Percentiles rank a stretch among this genome's conserved stretches.
Evolutionary conservation across 2,329 filamentous ascomycete species (phyloP).

Genomic region (Aspergillus sp.): DNA sequence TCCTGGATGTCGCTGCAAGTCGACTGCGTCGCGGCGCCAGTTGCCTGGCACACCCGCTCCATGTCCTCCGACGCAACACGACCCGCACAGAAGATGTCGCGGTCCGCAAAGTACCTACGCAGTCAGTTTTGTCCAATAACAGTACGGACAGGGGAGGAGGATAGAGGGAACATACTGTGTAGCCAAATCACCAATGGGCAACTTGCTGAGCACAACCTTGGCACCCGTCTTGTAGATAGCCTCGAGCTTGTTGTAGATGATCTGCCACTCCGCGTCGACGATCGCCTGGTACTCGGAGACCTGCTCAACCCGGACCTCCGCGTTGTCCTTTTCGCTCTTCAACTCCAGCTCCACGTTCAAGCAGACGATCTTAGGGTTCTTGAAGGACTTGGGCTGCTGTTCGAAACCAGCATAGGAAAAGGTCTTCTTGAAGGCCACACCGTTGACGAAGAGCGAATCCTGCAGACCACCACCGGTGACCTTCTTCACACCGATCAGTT

Average conservation of each 20-base stretch:
- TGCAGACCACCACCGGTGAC: slow-evolving; percentile 94
- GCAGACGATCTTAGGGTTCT: slow-evolving; percentile 92
- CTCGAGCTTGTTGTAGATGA: slow-evolving; percentile 99
- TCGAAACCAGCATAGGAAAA: slow-evolving; percentile 99
- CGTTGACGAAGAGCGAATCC: slow-evolving; percentile 94
- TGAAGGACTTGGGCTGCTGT: slow-evolving; percentile 96
- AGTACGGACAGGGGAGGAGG: neutral
- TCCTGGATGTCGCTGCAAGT: slow-evolving; percentile 93
- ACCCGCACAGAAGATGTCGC: slow-evolving; percentile 96
- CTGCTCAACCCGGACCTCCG: slow-evolving; percentile 95
- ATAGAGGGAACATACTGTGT: slow-evolving; percentile 62
- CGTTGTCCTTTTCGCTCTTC: slow-evolving; percentile 99
- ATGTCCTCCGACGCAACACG: slow-evolving; percentile 89
- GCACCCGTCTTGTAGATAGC: slow-evolving; percentile 89
- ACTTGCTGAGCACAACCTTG: slow-evolving; percentile 94
- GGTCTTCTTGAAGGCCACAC: slow-evolving; percentile 99
- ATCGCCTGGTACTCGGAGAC: slow-evolving; percentile 99
- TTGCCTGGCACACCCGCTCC: slow-evolving; percentile 93
- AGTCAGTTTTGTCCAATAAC: neutral
- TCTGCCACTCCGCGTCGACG: slow-evolving; percentile 98
- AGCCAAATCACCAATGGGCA: slow-evolving; percentile 94
- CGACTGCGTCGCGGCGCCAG: slow-evolving; percentile 86
- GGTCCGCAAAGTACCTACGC: slow-evolving; percentile 79
- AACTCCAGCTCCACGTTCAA: slow-evolving; percentile 97
- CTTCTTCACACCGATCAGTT: slow-evolving; percentile 97